Evolutionary conservation across 2,329 filamentous ascomycete species (phyloP), one percentile per base, ranked within the genome.

Genomic region (Exophiala sp.): DNA sequence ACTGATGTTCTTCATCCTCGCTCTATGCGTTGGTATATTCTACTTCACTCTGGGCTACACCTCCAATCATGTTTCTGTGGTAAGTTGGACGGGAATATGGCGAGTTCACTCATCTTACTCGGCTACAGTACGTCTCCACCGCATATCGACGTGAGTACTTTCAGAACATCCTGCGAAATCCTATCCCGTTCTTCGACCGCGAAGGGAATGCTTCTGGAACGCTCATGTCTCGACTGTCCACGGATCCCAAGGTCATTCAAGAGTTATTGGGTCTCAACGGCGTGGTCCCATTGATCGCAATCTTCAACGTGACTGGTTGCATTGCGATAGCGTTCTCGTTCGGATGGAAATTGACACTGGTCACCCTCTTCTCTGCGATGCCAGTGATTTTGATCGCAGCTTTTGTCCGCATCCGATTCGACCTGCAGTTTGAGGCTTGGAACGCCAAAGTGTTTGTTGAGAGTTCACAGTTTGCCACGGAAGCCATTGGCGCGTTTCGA

Each of bases 301-400:
- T 86, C 18, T 85, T 89, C 65, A 86, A 81, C 45, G 69, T 91
- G 2, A 63, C 82, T 7, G 87, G 86, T 0, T 82, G 81, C 6
- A 70, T 89, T 11, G 73, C 78, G 40, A 86, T 91, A 47, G 78
- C 85, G 1, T 90, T 89, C 63, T 74, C 78, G 3, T 89, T 86
- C 65, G 85, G 86, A 1, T 91, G 88, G 88, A 91, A 90, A 66
- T 75, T 92, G 7, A 82, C 85, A 0, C 71, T 90, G 0, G 84
- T 91, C 0, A 78, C 81, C 0, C 72, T 84, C 7, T 86, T 83
- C 61, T 81, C 87, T 1, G 72, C 75, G 0, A 66, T 81, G 50
- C 80, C 80, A 1, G 67, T 78, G 6, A 74, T 81, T 3, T 68
- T 82, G 6, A 60, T 68, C 3, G 75, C 77, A 9, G 75, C 75